Percentiles rank a stretch among this genome's conserved stretches.
phyloP scores from a whole-genome alignment of 768 basidiomycete genomes.

The Trametes punicea region DNA sequence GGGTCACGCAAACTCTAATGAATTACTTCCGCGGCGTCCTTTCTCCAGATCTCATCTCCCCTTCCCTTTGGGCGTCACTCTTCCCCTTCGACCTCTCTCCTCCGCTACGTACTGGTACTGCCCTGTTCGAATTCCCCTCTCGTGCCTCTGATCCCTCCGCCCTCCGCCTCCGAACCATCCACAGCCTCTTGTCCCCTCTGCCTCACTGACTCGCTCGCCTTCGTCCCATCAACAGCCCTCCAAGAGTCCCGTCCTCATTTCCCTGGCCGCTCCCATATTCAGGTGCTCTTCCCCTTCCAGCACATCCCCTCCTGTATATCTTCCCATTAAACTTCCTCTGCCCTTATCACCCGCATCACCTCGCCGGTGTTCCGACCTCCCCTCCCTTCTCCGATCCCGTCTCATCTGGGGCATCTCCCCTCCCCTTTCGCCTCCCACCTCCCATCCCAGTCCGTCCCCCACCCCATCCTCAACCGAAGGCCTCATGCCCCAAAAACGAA shows the following conservation, averaged over 20 bases:
- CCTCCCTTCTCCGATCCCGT: background rate
- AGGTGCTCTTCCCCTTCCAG: background rate
- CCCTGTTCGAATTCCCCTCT: no score
- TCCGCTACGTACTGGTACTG: no score
- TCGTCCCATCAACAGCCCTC: background rate
- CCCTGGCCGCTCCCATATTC: background rate
- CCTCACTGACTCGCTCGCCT: background rate
- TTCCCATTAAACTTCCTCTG: background rate
- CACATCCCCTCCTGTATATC: background rate
- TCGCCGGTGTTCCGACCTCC: constrained; percentile 6
- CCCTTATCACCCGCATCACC: constrained; percentile 20
- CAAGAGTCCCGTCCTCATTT: background rate
- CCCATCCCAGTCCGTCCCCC: constrained; percentile 14
- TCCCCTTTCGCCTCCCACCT: constrained; percentile 3
- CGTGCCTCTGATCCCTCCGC: background rate
- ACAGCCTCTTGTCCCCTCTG: background rate
- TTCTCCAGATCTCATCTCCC: constrained; percentile 4
- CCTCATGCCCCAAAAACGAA: constrained; percentile 22
- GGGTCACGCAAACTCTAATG: constrained; percentile 14
- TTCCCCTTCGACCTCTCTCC: constrained; percentile 3
- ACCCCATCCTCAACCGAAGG: constrained; percentile 21
- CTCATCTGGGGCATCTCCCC: constrained; percentile 18
- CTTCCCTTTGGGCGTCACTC: background rate
- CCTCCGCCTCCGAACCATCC: background rate
- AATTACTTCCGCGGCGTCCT: constrained; percentile 22